Evolutionary conservation across 257 asterid genomes (phyloP).

Genomic region (Agastache rugosa): DNA sequence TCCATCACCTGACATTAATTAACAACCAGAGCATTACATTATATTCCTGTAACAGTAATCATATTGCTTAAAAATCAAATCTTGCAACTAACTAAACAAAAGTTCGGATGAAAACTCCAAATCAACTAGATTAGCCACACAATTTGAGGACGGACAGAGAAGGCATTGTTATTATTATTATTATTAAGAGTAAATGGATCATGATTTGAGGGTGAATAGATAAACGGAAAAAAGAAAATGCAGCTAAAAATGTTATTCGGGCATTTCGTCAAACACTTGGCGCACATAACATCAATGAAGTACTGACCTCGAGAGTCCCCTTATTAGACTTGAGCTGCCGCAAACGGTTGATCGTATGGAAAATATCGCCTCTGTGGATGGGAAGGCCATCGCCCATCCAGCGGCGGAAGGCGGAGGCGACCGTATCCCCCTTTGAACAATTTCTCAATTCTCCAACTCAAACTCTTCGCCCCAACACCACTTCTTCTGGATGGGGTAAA

Average conservation of each 20-base stretch:
- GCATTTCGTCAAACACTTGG: conserved; percentile 57
- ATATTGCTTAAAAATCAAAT: conserved; percentile 16
- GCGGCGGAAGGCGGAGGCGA: conserved; percentile 75
- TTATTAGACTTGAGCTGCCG: conserved; percentile 67
- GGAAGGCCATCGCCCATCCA: conserved; percentile 99
- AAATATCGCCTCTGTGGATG: conserved; percentile 73
- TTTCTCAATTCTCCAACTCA: conserved; percentile 75
- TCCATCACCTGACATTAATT: conserved; percentile 98
- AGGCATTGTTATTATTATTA: too few species aligned
- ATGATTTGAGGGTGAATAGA: not conserved
- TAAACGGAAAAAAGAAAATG: not conserved
- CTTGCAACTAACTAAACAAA: conserved; percentile 8
- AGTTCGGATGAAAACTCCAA: not conserved
- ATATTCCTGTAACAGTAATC: not conserved
- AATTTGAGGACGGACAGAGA: too few species aligned
- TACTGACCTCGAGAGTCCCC: conserved; percentile 80
- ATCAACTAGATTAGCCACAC: not conserved
- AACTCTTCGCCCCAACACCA: conserved; percentile 49
- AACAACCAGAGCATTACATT: too few species aligned
- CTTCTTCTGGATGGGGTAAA: too few species aligned
- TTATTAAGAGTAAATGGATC: not conserved
- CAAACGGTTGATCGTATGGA: conserved; percentile 75
- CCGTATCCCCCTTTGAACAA: conserved; percentile 57
- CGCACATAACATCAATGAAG: conserved; percentile 28
- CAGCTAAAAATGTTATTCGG: not conserved